Percentiles rank a stretch among this genome's conserved stretches.
phyloP scores from a whole-genome alignment of 345 rosid species.

The Triadica sebifera region DNA sequence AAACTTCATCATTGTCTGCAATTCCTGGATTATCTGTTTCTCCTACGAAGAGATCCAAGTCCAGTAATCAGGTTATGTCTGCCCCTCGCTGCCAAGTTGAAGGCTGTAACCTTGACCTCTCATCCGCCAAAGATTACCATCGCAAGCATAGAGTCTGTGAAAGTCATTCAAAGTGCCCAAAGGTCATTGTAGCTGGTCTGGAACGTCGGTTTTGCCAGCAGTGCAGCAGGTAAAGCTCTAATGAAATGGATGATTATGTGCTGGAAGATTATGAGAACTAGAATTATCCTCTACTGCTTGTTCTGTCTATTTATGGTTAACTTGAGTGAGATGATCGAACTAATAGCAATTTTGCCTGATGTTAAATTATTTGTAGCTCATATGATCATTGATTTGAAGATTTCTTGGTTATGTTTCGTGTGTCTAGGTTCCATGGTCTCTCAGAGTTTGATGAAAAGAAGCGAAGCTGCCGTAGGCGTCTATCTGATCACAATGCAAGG shows the following conservation, averaged over 20 bases:
- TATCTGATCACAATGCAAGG: constrained; percentile 90
- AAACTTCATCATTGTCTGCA: constrained; percentile 38
- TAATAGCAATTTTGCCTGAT: not conserved
- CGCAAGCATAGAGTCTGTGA: constrained; percentile 80
- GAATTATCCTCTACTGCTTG: not conserved
- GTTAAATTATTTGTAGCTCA: not conserved
- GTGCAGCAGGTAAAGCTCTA: constrained; percentile 72
- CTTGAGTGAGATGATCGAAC: too few relatives aligned
- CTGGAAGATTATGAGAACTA: not conserved
- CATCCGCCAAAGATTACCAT: constrained; percentile 79
- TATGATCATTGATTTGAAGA: not conserved
- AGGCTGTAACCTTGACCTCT: constrained; percentile 79
- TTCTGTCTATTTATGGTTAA: not conserved
- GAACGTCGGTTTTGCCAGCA: constrained; percentile 96
- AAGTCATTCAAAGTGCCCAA: constrained; percentile 71
- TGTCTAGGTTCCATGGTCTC: constrained; percentile 74
- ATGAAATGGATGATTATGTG: not conserved
- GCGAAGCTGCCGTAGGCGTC: constrained; percentile 86
- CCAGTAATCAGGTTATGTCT: constrained; percentile 42
- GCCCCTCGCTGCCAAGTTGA: constrained; percentile 68
- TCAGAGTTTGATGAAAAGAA: constrained; percentile 89
- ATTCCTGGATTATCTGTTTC: constrained; percentile 40
- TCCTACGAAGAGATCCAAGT: constrained; percentile 62
- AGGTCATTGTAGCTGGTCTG: constrained; percentile 66
- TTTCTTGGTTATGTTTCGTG: constrained; percentile 6